Conservation (phyloP, 257 asterid genomes). For the Scutellaria galericulata region DNA sequence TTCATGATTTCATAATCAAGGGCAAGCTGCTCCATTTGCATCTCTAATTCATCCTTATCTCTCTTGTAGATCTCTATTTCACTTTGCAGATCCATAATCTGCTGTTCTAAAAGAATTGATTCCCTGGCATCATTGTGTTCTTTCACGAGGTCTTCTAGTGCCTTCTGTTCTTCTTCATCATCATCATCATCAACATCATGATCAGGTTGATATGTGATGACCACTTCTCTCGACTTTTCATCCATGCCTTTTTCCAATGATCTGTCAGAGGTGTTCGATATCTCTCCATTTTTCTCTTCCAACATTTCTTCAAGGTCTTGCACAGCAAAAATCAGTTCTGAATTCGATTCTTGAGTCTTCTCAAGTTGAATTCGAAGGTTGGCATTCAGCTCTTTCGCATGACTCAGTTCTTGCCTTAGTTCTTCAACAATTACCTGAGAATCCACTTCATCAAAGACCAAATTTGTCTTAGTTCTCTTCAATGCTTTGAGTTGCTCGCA, state of each 20-base stretch:
- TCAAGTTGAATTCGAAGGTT: conserved; percentile 82
- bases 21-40: conserved; percentile 96
- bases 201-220: conserved; percentile 35
- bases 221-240: conserved; percentile 33
- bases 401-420: conserved; percentile 75
- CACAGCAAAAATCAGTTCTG: conserved; percentile 91
- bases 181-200: conserved; percentile 48
- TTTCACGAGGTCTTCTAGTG: conserved; percentile 74
- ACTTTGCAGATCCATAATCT: conserved; percentile 61
- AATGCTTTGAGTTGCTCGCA: conserved; percentile 52
- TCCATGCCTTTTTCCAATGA: conserved; percentile 24
- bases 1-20: conserved; percentile 92
- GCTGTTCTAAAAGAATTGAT: conserved; percentile 58
- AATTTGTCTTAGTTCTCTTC: conserved; percentile 41
- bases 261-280: conserved; percentile 34
- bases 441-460: conserved; percentile 59
- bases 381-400: conserved; percentile 67
- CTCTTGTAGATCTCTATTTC: conserved; percentile 74
- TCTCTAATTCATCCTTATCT: conserved; percentile 84
- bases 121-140: conserved; percentile 64
- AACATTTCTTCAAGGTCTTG: conserved; percentile 84
- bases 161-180: conserved; percentile 86
- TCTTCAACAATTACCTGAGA: conserved; percentile 63
- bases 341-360: conserved; percentile 88
- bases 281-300: conserved; percentile 67